These are phyloP conservation scores for Diplodia scrobiculata DNA, from an alignment of 2,329 filamentous ascomycete species.

Conservation along the genomic window DNA sequence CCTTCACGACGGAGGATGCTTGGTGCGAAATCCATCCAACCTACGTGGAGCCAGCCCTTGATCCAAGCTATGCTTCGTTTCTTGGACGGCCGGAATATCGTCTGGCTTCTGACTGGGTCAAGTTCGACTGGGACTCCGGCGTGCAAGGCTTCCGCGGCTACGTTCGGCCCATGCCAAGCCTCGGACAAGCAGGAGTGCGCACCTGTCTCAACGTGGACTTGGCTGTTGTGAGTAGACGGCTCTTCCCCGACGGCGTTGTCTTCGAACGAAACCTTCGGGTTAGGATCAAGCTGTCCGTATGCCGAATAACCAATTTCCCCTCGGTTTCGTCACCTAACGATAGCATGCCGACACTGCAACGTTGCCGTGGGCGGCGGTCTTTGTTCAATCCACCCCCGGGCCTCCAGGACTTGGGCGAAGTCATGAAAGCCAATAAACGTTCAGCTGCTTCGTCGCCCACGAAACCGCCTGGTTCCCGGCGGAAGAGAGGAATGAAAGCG, in stretches of 20 bases:
- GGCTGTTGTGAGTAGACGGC: conserved; percentile 31
- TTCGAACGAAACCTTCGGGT: conserved; percentile 41
- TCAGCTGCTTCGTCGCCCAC: too few species aligned
- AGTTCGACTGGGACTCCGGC: conserved; percentile 34
- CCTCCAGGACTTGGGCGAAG: too few species aligned
- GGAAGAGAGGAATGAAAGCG: neutral
- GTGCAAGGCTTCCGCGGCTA: conserved; percentile 34
- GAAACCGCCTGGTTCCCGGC: neutral
- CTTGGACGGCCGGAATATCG: conserved; percentile 28
- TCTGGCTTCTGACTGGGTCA: conserved; percentile 31
- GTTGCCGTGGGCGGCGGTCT: too few species aligned
- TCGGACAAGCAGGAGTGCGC: neutral
- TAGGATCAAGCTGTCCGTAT: conserved; percentile 33
- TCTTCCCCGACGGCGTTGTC: conserved; percentile 37
- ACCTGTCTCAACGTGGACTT: conserved; percentile 31
- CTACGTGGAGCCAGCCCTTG: conserved; percentile 29
- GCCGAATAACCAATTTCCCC: neutral
- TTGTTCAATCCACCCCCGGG: too few species aligned
- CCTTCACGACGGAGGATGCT: conserved; percentile 29
- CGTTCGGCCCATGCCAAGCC: conserved; percentile 26
- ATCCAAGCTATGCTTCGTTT: conserved; percentile 12
- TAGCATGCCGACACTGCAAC: too few species aligned
- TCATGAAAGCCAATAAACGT: too few species aligned
- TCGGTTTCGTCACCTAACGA: neutral
- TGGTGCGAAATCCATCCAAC: conserved; percentile 36